These are phyloP conservation scores for Pestalotiopsis sp. DNA, from an alignment of 2,329 filamentous ascomycete genomes.

Conservation along the genomic window DNA sequence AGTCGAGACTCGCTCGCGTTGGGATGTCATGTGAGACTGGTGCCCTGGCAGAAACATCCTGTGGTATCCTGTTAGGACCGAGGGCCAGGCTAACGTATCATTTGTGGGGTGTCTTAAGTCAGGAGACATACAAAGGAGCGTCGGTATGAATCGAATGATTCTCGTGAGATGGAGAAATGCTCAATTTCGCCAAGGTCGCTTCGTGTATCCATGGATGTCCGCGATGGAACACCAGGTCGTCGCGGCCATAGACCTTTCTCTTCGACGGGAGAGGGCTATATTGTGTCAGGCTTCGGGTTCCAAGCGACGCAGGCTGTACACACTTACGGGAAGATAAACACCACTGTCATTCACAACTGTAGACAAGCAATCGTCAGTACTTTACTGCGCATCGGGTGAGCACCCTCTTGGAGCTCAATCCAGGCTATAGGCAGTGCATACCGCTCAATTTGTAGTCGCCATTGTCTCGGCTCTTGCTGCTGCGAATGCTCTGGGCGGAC, in stretches of 20 bases:
- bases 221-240: conserved; percentile 48
- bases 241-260: conserved; percentile 79
- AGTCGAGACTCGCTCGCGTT: conserved; percentile 80
- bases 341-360: conserved; percentile 94
- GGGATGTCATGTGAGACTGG: conserved; percentile 61
- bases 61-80: conserved; percentile 10
- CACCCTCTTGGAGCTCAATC: background rate
- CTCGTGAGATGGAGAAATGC: conserved; percentile 91
- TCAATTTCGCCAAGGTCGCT: conserved; percentile 78
- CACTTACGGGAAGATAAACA: conserved; percentile 84
- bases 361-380: conserved; percentile 18
- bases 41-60: conserved; percentile 91
- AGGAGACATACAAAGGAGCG: conserved; percentile 79
- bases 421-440: conserved; percentile 44
- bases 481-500: conserved; percentile 63
- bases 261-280: conserved; percentile 83
- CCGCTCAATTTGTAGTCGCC: conserved; percentile 82
- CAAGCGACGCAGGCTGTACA: background rate
- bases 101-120: background rate
- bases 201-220: conserved; percentile 56
- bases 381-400: conserved; percentile 11
- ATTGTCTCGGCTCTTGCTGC: conserved; percentile 62
- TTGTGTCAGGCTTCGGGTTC: conserved; percentile 12
- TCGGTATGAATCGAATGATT: conserved; percentile 96
- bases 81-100: conserved; percentile 8